Conservation (phyloP, 2,329 filamentous ascomycete genomes). For the Parastagonospora avenae region DNA sequence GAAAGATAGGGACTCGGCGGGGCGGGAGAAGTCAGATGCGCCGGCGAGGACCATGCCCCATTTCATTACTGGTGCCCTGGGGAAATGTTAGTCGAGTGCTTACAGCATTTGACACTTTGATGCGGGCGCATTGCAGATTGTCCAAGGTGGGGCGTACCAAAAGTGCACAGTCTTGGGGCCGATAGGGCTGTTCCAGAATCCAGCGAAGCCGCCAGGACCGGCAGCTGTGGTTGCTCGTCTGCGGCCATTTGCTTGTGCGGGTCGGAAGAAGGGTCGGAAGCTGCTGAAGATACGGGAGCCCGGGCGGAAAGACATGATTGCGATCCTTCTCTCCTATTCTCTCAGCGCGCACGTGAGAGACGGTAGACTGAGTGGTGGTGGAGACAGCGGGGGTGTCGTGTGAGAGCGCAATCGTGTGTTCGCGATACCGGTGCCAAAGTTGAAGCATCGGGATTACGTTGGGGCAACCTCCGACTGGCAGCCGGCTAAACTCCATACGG, state of each 20-base stretch:
- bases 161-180: conserved; percentile 87
- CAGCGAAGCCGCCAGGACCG: conserved; percentile 65
- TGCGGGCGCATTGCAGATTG: not conserved
- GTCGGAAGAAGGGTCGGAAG: conserved; percentile 57
- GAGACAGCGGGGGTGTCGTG: conserved; percentile 43
- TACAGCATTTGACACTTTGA: not conserved
- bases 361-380: conserved; percentile 49
- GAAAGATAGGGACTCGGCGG: conserved; percentile 88
- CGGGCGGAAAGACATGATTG: conserved; percentile 61
- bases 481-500: conserved; percentile 5
- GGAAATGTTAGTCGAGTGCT: conserved; percentile 2
- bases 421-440: conserved; percentile 23
- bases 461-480: conserved; percentile 29
- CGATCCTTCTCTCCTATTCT: conserved; percentile 7
- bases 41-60: conserved; percentile 94
- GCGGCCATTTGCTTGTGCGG: conserved; percentile 57
- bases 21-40: conserved; percentile 87
- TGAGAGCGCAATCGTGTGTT: not conserved
- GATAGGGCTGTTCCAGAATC: conserved; percentile 63
- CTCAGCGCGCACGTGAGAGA: not conserved
- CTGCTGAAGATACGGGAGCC: conserved; percentile 63
- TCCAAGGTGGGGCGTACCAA: conserved; percentile 66
- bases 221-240: conserved; percentile 73
- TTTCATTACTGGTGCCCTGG: conserved; percentile 90
- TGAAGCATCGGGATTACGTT: conserved; percentile 32